Base-by-base conservation (phyloP, 2,329 filamentous ascomycete genomes). In the Torrubiella hemipterigena region DNA sequence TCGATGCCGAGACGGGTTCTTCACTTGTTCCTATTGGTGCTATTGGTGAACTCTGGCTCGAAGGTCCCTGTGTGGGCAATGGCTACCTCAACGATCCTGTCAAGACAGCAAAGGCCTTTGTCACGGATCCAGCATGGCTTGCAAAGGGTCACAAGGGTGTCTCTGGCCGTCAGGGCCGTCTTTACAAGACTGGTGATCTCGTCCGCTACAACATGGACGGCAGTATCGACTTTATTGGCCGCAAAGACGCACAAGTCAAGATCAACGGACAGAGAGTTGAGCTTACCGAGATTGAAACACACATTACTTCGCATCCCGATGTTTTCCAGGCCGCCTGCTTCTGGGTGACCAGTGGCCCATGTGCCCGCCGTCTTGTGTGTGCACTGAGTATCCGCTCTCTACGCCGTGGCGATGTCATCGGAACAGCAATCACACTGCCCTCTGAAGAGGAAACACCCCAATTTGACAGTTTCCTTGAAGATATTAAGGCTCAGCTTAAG, bases 191-290 rank as follows among this genome's bases (percentile, higher is more conserved):
- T 6, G 22, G 22, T n/a, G 22, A 24, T 24, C 22, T 24, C 6
- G 22, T 24, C 22, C 12, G 14, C 6, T 14, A 24, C 12, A 24
- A 24, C 14, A 11, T 14, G 2, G 36, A 38, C 15, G 36, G 36
- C 5, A 24, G 30, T 7, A 27, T 38, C 6, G 30, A 33, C 10
- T 38, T 30, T n/a, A 3, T 37, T 6, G 36, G 36, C 12, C 28
- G 36, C 11, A 37, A 20, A 24, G 36, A 38, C 18, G 19, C 14
- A 4, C 36, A 38, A n/a, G 34, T 38, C 22, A 38, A 38, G 23
- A 34, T 38, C 15, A 33, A 36, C 4, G 36, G 36, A n/a, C 36
- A 38, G 20, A 34, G 36, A 1, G 34, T 37, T 6, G 36, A 38
- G 25, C 34, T 34, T 1, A 34, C 34, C 13, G 36, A 38, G 23